Base-by-base conservation (phyloP, 2,329 filamentous ascomycete genomes). In the Arthroderma uncinatum region DNA sequence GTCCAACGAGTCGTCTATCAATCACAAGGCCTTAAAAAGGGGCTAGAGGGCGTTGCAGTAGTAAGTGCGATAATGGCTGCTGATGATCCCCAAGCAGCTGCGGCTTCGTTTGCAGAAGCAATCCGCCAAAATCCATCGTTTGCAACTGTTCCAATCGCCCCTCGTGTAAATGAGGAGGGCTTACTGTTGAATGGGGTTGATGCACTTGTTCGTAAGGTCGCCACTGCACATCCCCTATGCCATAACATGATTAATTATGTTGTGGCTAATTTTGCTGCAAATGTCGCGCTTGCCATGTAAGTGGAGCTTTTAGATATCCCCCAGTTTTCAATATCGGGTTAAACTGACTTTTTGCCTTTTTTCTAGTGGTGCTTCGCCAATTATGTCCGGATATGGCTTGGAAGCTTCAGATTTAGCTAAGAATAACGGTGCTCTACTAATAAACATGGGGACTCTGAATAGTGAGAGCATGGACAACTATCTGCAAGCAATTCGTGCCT, bases 211-310 rank as follows among this genome's bases (percentile, higher is more conserved):
- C 76, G 74, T 59, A 76, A 78, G 4, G 79, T 95, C 52, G 81
- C 81, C 4, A 69, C 76, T 1, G 77, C 73, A 44, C 84, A 81
- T 57, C 90, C 91, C 0, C 78, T 97, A 21, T 87, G 86, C 54
- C 92, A 97, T 73, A 96, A 95, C 73, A 97, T 97, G 89, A 97
- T 93, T 55, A 97, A 97, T 69, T 79, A 91, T 55, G 92, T 97
- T 0, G 92, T 96, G 21, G 90, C 95, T 67, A 95, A 96, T 73
- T 87, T 97, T 66, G 88, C 91, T 14, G 92, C 93, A 55, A 96
- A 95, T 67, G 85, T 96, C 2, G 89, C 89, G 39, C 79, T 96
- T 14, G 82, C 86, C 34, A 79, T 94, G 74, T 76, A 63, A 66
- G 70, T 63, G 39, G 36, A 42, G 7, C 28, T 30, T 30, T 12